Conservation (phyloP, 1,284 basidiomycete genomes). For the Ceratobasidium sp. region DNA sequence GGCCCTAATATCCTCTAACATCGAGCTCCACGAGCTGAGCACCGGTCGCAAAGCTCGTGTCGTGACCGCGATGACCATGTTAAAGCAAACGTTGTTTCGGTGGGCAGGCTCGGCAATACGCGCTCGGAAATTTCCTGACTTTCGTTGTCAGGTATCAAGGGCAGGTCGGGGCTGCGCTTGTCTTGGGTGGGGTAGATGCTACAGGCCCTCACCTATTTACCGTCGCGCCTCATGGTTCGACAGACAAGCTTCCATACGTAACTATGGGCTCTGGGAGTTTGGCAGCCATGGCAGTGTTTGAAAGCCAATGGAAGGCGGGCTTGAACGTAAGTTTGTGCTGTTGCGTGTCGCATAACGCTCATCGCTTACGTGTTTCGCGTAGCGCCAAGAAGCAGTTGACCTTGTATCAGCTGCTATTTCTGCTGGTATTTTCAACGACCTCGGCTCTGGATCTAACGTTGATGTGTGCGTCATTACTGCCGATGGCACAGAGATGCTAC, state of each 20-base stretch:
- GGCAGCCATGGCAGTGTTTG: conserved; percentile 99
- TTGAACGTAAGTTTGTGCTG: conserved; percentile 70
- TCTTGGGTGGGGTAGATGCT: conserved; percentile 94
- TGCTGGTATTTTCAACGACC: conserved; percentile 98
- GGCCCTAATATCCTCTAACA: conserved; percentile 91
- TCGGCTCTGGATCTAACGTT: conserved; percentile 97
- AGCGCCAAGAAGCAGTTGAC: conserved; percentile 85
- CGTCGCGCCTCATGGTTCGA: conserved; percentile 95
- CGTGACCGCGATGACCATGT: conserved; percentile 98
- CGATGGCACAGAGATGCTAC: conserved; percentile 83
- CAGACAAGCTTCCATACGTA: conserved; percentile 98
- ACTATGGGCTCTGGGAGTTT: conserved; percentile 98
- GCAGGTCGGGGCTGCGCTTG: conserved; percentile 93
- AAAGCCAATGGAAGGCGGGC: conserved; percentile 84
- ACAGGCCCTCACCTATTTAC: conserved; percentile 97
- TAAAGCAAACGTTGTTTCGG: conserved; percentile 88
- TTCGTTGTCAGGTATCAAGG: conserved; percentile 80
- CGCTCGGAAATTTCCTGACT: conserved; percentile 1
- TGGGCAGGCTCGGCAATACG: conserved; percentile 52
- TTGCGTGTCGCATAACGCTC: not conserved
- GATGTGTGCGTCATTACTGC: conserved; percentile 96
- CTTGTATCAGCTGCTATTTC: conserved; percentile 90
- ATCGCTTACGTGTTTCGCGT: conserved; percentile 6
- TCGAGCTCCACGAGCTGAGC: conserved; percentile 87
- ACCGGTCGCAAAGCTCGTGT: conserved; percentile 89